These are phyloP conservation scores for Sporothrix mexicana DNA, from an alignment of 2,329 filamentous ascomycete genomes.

Conservation along the genomic window DNA sequence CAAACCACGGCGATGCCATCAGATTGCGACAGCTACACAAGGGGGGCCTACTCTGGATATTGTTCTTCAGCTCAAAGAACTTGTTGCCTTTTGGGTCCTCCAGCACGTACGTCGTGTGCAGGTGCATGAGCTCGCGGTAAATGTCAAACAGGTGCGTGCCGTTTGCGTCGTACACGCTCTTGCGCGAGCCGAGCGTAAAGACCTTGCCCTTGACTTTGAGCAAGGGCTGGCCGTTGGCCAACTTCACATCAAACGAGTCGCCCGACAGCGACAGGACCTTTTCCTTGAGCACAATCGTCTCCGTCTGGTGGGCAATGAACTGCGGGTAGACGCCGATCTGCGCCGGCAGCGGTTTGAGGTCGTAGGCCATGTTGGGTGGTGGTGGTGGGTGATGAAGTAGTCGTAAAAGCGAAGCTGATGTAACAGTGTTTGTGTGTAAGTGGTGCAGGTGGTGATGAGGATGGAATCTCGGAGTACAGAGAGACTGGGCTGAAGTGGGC, in stretches of 20 bases:
- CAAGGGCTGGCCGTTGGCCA: conserved; percentile 58
- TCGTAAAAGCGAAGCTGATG: background rate
- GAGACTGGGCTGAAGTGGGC: background rate
- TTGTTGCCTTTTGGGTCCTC: conserved; percentile 54
- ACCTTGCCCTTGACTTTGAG: conserved; percentile 63
- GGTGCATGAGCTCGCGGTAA: conserved; percentile 56
- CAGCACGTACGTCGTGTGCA: conserved; percentile 59
- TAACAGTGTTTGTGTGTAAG: too few relatives aligned
- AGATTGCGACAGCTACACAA: too few relatives aligned
- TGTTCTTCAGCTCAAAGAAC: conserved; percentile 62
- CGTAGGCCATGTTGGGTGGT: conserved; percentile 9
- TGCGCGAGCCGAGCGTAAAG: conserved; percentile 59
- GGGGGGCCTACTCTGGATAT: too few relatives aligned
- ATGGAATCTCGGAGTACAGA: background rate
- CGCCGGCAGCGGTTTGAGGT: conserved; percentile 32
- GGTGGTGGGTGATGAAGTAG: background rate
- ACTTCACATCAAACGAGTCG: conserved; percentile 68
- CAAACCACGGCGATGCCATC: too few relatives aligned
- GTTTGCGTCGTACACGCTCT: conserved; percentile 59
- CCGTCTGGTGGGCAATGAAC: conserved; percentile 38
- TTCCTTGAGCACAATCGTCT: conserved; percentile 64
- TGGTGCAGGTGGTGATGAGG: background rate
- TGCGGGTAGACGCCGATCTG: conserved; percentile 35
- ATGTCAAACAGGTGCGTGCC: conserved; percentile 65
- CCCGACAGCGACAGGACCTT: conserved; percentile 66